These are phyloP conservation scores for Trichothecium sympodiale DNA, from an alignment of 2,329 filamentous ascomycete species.

Conservation along the genomic window DNA sequence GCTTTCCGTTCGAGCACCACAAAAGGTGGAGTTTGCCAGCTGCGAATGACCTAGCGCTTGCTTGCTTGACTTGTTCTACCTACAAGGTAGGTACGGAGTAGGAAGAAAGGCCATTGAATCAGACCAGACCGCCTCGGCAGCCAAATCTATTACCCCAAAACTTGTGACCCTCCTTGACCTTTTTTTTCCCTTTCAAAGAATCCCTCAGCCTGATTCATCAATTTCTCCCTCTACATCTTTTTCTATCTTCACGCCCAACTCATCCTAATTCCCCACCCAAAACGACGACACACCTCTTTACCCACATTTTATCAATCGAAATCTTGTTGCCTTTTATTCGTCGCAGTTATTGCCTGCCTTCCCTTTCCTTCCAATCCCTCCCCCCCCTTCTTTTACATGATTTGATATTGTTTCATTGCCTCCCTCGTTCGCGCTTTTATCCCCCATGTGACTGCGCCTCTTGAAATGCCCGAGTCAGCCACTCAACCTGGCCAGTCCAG, in stretches of 20 bases:
- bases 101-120: too few relatives aligned
- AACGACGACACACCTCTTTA: neutral
- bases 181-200: too few relatives aligned
- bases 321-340: neutral
- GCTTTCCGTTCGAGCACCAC: too few relatives aligned
- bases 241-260: neutral
- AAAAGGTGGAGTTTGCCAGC: too few relatives aligned
- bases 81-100: too few relatives aligned
- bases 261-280: neutral
- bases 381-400: neutral
- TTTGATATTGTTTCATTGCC: neutral
- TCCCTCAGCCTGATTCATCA: neutral
- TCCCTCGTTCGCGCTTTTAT: slow-evolving; percentile 8
- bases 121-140: too few relatives aligned
- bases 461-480: neutral
- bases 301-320: neutral
- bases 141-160: too few relatives aligned
- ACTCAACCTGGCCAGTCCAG: too few relatives aligned
- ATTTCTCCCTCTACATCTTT: neutral
- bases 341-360: too few relatives aligned
- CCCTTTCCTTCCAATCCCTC: neutral
- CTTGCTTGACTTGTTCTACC: too few relatives aligned
- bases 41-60: too few relatives aligned
- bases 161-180: too few relatives aligned
- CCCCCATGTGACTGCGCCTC: neutral